Percentiles rank a stretch among this genome's conserved stretches.
phyloP scores from a whole-genome alignment of 2,329 filamentous ascomycete species.

The Mycosphaerelloides madeirae region DNA sequence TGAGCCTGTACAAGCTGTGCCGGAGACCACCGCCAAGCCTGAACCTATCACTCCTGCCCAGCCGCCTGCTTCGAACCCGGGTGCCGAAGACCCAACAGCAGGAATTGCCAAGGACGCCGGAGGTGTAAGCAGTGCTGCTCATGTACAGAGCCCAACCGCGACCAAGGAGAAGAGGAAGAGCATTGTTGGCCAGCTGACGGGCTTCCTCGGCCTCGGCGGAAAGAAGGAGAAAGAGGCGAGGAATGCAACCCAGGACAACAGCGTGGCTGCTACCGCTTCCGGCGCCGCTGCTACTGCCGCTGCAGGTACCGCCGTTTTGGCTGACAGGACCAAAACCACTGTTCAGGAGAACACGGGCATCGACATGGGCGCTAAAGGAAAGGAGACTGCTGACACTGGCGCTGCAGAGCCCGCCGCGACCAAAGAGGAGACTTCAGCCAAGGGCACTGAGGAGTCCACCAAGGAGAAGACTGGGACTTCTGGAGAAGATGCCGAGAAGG shows the following conservation, averaged over 20 bases:
- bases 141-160: constrained; percentile 17
- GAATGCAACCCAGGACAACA: constrained; percentile 4
- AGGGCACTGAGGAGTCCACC: constrained; percentile 1
- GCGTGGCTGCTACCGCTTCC: constrained; percentile 3
- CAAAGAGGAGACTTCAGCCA: too few species aligned
- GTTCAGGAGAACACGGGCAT: neutral
- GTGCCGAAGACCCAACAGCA: constrained; percentile 14
- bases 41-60: constrained; percentile 8
- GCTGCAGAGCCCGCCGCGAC: constrained; percentile 3
- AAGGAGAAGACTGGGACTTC: constrained; percentile 3
- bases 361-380: neutral
- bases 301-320: neutral
- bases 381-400: neutral
- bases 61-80: constrained; percentile 21
- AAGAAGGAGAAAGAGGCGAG: constrained; percentile 8
- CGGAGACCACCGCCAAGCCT: constrained; percentile 1
- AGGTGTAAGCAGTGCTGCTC: constrained; percentile 19
- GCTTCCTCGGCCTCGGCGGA: constrained; percentile 19
- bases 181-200: constrained; percentile 21
- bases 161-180: constrained; percentile 12
- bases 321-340: neutral
- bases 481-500: constrained; percentile 11
- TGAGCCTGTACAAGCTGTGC: neutral
- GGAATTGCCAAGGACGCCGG: constrained; percentile 17
- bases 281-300: constrained; percentile 2